Base-by-base conservation (phyloP, 2,329 filamentous ascomycete genomes). In the Pseudogymnoascus pannorum region DNA sequence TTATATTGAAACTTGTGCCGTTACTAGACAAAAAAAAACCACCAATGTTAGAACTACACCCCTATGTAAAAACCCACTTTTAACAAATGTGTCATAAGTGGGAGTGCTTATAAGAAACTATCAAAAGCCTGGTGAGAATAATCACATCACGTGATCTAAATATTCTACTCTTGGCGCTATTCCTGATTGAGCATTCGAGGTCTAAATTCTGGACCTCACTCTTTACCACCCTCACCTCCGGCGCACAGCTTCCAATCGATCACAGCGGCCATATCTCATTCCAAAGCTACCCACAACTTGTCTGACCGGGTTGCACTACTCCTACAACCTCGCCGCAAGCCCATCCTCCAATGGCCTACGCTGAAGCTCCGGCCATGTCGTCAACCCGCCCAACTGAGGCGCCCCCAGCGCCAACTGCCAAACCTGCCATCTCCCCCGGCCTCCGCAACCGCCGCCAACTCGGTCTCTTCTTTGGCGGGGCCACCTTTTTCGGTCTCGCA, bases 401-500 rank as follows among this genome's bases (percentile, higher is more conserved):
- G 57, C 58, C 59, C 58, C 61, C 58, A 59, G 60, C 57, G 60
- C 65, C 60, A 54, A 62, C 5, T 22, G 58, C 9, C 44, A 66
- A 36, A 62, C 66, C 35, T 59, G 65, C 48, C 26, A 54, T 54
- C 26, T 54, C 48, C 48, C 48, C 24, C n/a, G 9, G 48, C 48
- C 48, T 54, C 26, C 48, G 48, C 26, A 54, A 54, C 48, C 61
- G 64, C 54, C 81, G 81, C 60, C 87, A 92, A 72, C 74, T 91
- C 12, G 80, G 85, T 22, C 75, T 96, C 63, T 87, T 94, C 74
- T 78, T 87, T 68, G 85, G 87, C 64, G 93, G 93, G 42, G 81
- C 89, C 9, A 79, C 84, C 61, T 95, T 96, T 75, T 82, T 95
- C 66, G 77, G 83, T 20, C 79, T 92, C 65, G 90, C 91, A 1